Evolutionary conservation across 768 basidiomycete species (phyloP).

Genomic region (Tricholoma matsutake): DNA sequence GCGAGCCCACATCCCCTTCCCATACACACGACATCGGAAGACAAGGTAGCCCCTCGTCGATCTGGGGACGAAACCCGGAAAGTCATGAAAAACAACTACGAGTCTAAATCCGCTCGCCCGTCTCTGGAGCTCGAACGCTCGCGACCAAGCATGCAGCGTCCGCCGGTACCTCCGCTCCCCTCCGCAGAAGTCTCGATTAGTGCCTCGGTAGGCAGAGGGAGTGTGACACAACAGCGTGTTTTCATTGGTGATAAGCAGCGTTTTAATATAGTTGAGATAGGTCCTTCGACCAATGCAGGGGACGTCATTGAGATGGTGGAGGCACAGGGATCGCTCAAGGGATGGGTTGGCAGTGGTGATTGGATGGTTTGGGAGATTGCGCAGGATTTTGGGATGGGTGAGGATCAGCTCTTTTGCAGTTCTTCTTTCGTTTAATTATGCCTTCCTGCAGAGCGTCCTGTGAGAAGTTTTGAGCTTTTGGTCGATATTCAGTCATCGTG

Average conservation of each 20-base stretch:
- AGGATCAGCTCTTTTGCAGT: slow-evolving; percentile 20
- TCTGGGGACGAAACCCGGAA: slow-evolving; percentile 18
- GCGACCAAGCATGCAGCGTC: slow-evolving; percentile 23
- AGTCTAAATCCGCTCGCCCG: slow-evolving; percentile 16
- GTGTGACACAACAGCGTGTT: slow-evolving; percentile 60
- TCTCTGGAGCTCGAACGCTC: slow-evolving; percentile 24
- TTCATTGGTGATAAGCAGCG: slow-evolving; percentile 78
- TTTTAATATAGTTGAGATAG: slow-evolving; percentile 72
- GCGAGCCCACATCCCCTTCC: slow-evolving; percentile 16
- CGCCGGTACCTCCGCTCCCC: slow-evolving; percentile 38
- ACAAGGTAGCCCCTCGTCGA: slow-evolving; percentile 10
- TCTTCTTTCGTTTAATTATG: slow-evolving; percentile 9
- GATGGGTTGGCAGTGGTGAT: slow-evolving; percentile 54
- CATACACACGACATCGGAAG: slow-evolving; percentile 15
- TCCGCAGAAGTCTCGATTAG: slow-evolving; percentile 32
- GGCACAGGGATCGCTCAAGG: slow-evolving; percentile 61
- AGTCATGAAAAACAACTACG: slow-evolving; percentile 10
- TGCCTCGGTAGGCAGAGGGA: slow-evolving; percentile 20
- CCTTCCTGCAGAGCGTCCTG: slow-evolving; percentile 71
- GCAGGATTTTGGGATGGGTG: slow-evolving; percentile 92
- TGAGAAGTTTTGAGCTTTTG: slow-evolving; percentile 84
- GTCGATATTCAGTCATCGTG: slow-evolving; percentile 80
- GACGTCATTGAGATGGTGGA: slow-evolving; percentile 70
- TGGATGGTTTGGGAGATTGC: slow-evolving; percentile 94
- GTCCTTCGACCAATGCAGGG: slow-evolving; percentile 61